Evolutionary conservation across 2,329 filamentous ascomycete genomes (phyloP), one percentile per base, ranked within the genome.

Genomic region (Fulvia fulva): DNA sequence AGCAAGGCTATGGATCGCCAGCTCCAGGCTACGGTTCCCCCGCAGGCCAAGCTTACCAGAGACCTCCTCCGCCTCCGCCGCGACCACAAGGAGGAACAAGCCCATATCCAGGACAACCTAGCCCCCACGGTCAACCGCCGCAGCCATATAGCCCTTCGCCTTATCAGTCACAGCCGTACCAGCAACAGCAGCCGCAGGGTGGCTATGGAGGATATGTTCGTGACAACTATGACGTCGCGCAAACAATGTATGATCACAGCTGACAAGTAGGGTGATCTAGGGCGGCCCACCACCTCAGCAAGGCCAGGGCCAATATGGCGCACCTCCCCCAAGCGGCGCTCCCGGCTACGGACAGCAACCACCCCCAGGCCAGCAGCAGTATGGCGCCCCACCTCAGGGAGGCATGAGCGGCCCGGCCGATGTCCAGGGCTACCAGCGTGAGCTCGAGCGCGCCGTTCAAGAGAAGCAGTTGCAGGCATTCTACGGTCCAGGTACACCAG

Each of bases 401-500:
- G 47, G 47, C 12, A 71, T 74, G 55, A 74, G 74, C n/a, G 65
- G 64, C 65, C 55, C 67, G n/a, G 77, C 79, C 53, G 78, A 84
- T 56, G 70, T 82, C 28, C 75, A 73, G 30, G 80, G 77, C 11
- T 86, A 85, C 73, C 82, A 83, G 71, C 79, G 83, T 63, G 72
- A 83, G 12, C 72, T 87, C 46, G 76, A 82, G 63, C 70, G 72
- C 37, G 80, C 80, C 4, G 81, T 87, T 64, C 82, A 83, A 67
- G 83, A 87, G 74, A 86, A 85, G 71, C 73, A 77, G 12, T 74
- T 87, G 11, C 80, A 85, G 61, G 69, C 67, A 53, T 85, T 86
- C 73, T 85, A 84, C 66, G 83, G 82, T 1, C 82, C 80, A 8
- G 79, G 80, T 60, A 79, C 78, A 51, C 80, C 77, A 2, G 68